Base-by-base conservation (phyloP, 257 asterid genomes). In the Fraxinus anomala region DNA sequence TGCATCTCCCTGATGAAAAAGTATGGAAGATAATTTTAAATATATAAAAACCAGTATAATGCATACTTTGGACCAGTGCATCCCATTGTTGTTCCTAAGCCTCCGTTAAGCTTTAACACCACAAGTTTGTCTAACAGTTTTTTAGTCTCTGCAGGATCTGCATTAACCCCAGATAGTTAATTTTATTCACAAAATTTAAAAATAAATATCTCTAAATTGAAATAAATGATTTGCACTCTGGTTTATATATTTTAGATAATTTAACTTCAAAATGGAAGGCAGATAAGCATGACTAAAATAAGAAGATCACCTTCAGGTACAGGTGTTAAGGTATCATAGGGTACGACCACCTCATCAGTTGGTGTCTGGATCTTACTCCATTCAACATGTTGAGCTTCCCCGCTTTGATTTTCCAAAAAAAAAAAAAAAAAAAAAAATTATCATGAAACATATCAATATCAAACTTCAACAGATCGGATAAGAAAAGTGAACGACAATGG, bases 21-120 rank as follows among this genome's bases (percentile, higher is more conserved):
- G 7, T 17, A 54, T 5, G 24, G 65, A 8, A 19, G 67, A 59
- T 6, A 59, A 59, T 59, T 21, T 23, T 59, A 59, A 63, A 9
- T 23, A 63, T 63, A 26, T 23, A 23, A 63, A 63, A 63, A 26
- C 17, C 33, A 63, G 34, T 9, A 13, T 63, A 24, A 39, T 63
- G 39, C 92, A 68, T 92, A 96, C 99, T 96, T 94, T 66, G 99
- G 99, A 68, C 99, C 99, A 19, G 97, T 96, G 83, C 99, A 96
- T 6, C 99, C 99, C 99, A 96, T 96, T 17, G 99, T 96, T 70
- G 99, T 96, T 80, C 99, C 99, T 89, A 96, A 88, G 47, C 99
- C 99, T 85, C 99, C 99, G 80, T 96, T 96, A 81, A 96, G 99
- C 90, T 96, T 96, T 73, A 96, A 76, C 65, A 96, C 99, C 76